phyloP scores from a whole-genome alignment of 2,329 filamentous ascomycete species.

The Penicillium verrucosum region DNA sequence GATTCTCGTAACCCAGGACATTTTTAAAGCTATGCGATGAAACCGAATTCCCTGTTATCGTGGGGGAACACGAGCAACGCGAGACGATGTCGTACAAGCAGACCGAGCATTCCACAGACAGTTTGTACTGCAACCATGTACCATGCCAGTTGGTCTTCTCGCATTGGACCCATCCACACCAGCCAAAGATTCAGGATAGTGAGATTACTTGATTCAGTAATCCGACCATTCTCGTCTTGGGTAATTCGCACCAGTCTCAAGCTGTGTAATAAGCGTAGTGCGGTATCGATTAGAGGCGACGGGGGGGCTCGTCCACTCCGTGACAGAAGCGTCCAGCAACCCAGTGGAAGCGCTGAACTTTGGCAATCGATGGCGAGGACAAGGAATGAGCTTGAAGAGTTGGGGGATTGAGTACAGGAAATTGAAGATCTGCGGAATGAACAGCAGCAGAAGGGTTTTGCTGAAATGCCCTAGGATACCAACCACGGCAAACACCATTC shows the following conservation, averaged over 20 bases:
- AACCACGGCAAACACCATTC: conserved; percentile 97
- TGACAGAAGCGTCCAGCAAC: conserved; percentile 80
- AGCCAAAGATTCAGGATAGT: conserved; percentile 95
- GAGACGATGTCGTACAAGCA: conserved; percentile 81
- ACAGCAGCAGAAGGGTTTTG: conserved; percentile 87
- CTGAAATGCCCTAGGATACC: conserved; percentile 96
- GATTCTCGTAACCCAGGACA: too few species aligned
- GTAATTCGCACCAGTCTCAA: conserved; percentile 67
- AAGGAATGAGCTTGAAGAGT: conserved; percentile 84
- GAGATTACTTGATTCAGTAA: conserved; percentile 81
- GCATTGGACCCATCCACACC: conserved; percentile 87
- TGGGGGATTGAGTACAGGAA: conserved; percentile 92
- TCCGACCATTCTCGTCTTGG: conserved; percentile 64
- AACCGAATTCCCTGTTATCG: conserved; percentile 62
- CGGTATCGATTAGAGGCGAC: conserved; percentile 57
- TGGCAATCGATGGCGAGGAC: conserved; percentile 87
- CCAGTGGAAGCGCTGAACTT: conserved; percentile 82
- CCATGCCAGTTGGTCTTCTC: conserved; percentile 76
- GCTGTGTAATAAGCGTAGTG: conserved; percentile 65
- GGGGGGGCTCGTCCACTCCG: conserved; percentile 72
- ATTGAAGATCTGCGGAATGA: conserved; percentile 94
- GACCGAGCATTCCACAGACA: conserved; percentile 70
- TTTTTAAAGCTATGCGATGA: conserved; percentile 9
- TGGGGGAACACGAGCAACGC: conserved; percentile 85
- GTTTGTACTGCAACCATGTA: conserved; percentile 79